Base-by-base conservation (phyloP, 805 yeast species). In the Wickerhamiella bombiphila region DNA sequence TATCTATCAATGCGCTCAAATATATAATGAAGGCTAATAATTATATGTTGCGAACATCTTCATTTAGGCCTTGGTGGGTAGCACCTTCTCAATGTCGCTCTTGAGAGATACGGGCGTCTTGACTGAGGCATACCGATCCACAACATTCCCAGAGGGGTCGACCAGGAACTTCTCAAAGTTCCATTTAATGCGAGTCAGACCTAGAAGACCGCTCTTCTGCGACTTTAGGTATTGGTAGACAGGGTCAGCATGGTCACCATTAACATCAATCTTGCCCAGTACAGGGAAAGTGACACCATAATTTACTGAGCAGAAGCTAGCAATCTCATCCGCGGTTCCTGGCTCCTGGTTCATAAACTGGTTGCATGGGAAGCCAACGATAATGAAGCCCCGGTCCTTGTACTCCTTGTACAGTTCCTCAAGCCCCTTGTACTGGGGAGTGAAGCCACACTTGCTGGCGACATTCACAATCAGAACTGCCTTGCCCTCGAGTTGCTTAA, bases 281-380 rank as follows among this genome's bases (percentile, higher is more conserved):
- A 88, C 70, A 30, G 95, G 95, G 77, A 91, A 88, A 15, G 80
- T 65, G 30, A 88, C 96, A 41, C 95, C 95, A 56, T 76, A 91
- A 65, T 82, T 86, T 52, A 74, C 53, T 31, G 70, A 60, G 60
- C 95, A 85, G 63, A 79, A 80, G 37, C 66, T 58, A 15, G 73
- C 74, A 48, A 82, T 81, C 51, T 80, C 83, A 40, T 74, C 69
- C 37, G 69, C 72, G 3, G 70, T 53, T 4, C 75, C 76, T 13
- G 48, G 91, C 78, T 59, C 86, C 82, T 64, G 91, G 79, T 51
- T 70, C 64, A 78, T 80, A 56, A 85, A 85, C 58, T 83, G 94
- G 62, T 82, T 81, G 61, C 94, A 80, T 24, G 96, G 96, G 70
- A 86, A 85, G 0, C 86, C 96, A 22, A 85, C 45, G 22, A 85